A percentile compares a stretch with the other conserved stretches of the same genome.
phyloP scores from a whole-genome alignment of 768 basidiomycete genomes.

The Phallus indusiatus region DNA sequence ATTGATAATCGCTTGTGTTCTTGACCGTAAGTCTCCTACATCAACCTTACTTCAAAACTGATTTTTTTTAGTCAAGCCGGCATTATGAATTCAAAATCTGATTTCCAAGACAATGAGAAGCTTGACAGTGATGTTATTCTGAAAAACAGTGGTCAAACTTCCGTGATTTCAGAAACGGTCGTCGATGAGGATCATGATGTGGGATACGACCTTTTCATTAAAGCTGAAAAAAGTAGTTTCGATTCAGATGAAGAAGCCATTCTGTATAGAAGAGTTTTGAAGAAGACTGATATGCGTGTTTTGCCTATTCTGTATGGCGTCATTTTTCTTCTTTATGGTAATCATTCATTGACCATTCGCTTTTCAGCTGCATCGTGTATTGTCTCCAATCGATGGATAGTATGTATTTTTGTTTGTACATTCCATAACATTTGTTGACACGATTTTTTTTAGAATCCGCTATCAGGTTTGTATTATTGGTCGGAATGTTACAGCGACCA shows the following conservation, averaged over 20 bases:
- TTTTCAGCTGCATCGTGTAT: constrained; percentile 7
- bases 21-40: no score
- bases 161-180: not conserved
- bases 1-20: no score
- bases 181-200: not conserved
- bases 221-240: not conserved
- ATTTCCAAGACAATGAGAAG: not conserved
- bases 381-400: constrained; percentile 9
- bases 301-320: constrained; percentile 4
- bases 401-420: not conserved
- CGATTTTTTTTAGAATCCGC: not conserved
- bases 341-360: not conserved
- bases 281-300: constrained; percentile 3
- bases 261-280: not conserved
- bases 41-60: not conserved
- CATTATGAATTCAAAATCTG: no score
- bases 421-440: not conserved
- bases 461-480: constrained; percentile 1
- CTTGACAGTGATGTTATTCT: no score
- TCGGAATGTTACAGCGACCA: not conserved
- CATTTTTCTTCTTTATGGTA: not conserved
- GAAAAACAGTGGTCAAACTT: not conserved
- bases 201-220: constrained; percentile 2
- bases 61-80: no score
- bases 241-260: not conserved